Evolutionary conservation across 176 grass and related monocot genomes (phyloP).

Genomic region (Aegilops umbellulata): DNA sequence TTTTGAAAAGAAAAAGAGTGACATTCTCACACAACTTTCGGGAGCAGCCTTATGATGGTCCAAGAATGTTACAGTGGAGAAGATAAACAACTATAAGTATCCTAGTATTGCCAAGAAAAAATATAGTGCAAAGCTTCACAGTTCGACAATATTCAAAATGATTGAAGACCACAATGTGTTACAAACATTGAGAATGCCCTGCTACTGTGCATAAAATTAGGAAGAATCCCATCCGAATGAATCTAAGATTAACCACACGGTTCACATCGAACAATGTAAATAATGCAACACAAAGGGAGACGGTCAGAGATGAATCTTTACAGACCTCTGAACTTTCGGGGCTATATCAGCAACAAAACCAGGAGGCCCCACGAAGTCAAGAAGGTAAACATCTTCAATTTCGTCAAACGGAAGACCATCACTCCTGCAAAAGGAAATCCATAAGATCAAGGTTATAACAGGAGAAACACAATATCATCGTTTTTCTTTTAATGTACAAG

Average conservation of each 20-base stretch:
- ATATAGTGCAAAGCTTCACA: neutral
- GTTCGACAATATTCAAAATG: neutral
- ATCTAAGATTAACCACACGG: neutral
- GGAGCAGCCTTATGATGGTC: neutral
- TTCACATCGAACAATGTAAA: neutral
- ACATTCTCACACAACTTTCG: neutral
- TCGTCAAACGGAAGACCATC: conserved; percentile 72
- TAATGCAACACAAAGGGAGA: neutral
- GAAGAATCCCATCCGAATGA: neutral
- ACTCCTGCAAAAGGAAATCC: conserved; percentile 31
- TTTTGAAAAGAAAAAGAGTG: neutral
- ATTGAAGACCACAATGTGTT: neutral
- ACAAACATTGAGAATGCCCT: neutral
- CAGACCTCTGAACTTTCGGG: conserved; percentile 74
- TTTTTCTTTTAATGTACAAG: too few species aligned
- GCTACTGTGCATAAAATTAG: neutral
- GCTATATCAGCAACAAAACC: conserved; percentile 79
- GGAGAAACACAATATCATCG: neutral
- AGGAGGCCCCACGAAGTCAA: conserved; percentile 85
- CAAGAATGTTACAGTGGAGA: neutral
- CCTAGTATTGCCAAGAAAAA: neutral
- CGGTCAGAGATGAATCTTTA: neutral
- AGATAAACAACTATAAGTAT: neutral
- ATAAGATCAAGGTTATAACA: neutral
- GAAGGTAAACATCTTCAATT: conserved; percentile 81